Evolutionary conservation across 2,329 filamentous ascomycete species (phyloP).

Genomic region (Penicillium concentricum): DNA sequence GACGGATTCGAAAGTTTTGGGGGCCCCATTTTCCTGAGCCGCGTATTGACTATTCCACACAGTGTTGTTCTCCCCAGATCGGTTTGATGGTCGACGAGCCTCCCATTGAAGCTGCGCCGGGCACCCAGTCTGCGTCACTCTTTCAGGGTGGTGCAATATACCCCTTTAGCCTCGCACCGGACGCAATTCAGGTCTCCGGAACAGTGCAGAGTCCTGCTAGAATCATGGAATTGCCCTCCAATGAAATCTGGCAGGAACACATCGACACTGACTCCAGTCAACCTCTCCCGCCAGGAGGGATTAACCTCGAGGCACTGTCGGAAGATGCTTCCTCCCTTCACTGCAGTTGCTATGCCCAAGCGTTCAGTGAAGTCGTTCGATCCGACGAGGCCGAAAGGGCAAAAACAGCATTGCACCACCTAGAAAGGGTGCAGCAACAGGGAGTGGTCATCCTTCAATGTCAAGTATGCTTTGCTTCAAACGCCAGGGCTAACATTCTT

Average conservation of each 20-base stretch:
- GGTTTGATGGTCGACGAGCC: constrained; percentile 3
- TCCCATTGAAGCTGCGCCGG: background rate
- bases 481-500: constrained; percentile 26
- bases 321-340: background rate
- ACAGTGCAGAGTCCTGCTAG: constrained; percentile 2
- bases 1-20: background rate
- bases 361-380: background rate
- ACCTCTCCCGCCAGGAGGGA: background rate
- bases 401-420: constrained; percentile 20
- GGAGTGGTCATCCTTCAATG: constrained; percentile 33
- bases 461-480: constrained; percentile 23
- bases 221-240: constrained; percentile 10
- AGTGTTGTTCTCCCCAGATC: background rate
- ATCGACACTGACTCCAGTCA: background rate
- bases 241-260: background rate
- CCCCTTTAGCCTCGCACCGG: background rate
- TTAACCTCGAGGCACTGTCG: background rate
- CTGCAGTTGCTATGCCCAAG: constrained; percentile 1
- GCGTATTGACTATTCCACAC: background rate
- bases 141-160: background rate
- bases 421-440: constrained; percentile 28
- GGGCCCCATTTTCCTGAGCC: background rate
- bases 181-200: constrained; percentile 1
- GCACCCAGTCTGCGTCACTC: background rate
- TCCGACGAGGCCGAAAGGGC: background rate